Percentiles rank a stretch among this genome's conserved stretches.
Evolutionary conservation across 805 yeast genomes (phyloP).

Genomic region (Wickerhamomyces queroliae): DNA sequence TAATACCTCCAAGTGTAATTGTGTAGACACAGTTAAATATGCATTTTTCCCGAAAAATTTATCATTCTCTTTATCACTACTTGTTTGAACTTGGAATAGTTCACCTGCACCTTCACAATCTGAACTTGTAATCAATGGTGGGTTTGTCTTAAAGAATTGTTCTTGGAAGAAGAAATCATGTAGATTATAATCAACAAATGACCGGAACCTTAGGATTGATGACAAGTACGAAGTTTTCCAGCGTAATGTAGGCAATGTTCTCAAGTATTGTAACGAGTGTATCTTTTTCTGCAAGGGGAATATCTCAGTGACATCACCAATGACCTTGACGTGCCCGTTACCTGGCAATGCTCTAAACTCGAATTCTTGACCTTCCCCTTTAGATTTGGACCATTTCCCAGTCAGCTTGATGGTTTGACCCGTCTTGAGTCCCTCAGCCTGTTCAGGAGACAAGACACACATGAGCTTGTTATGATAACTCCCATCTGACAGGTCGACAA

Average conservation of each 20-base stretch:
- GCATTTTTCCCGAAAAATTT: conserved; percentile 62
- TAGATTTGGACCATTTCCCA: conserved; percentile 40
- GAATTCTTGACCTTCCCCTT: conserved; percentile 45
- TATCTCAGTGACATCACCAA: conserved; percentile 56
- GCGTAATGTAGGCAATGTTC: conserved; percentile 72
- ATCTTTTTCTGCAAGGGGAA: conserved; percentile 85
- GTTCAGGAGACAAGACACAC: conserved; percentile 43
- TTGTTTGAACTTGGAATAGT: conserved; percentile 52
- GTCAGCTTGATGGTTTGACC: conserved; percentile 40
- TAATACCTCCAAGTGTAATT: conserved; percentile 80
- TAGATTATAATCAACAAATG: conserved; percentile 52
- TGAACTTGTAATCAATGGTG: conserved; percentile 82
- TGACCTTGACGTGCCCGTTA: conserved; percentile 32
- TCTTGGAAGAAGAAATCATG: conserved; percentile 45
- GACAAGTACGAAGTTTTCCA: conserved; percentile 66
- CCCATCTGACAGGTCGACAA: conserved; percentile 80
- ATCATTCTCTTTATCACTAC: conserved; percentile 9
- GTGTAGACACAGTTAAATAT: conserved; percentile 85
- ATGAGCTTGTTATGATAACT: conserved; percentile 47
- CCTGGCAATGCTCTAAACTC: conserved; percentile 39
- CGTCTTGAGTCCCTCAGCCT: conserved; percentile 27
- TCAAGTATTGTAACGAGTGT: conserved; percentile 58
- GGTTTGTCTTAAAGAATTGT: conserved; percentile 66
- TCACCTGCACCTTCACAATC: conserved; percentile 99
- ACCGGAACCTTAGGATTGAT: conserved; percentile 66